Percentiles rank a stretch among this genome's conserved stretches.
Conservation (phyloP, 2,329 filamentous ascomycete genomes). For the Fusarium sororula region DNA sequence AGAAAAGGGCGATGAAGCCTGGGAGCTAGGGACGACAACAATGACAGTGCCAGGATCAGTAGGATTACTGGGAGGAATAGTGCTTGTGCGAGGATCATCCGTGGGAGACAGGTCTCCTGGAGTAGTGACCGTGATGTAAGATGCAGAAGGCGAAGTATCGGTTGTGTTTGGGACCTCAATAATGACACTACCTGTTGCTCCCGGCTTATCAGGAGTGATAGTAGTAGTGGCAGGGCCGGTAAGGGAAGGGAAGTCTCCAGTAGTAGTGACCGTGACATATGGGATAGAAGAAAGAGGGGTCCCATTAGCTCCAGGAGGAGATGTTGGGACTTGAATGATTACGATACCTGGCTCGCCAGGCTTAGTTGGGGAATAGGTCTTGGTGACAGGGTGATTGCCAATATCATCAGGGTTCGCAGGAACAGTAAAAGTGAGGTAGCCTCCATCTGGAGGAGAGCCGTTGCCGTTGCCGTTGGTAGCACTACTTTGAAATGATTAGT, state of each 20-base stretch:
- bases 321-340: neutral
- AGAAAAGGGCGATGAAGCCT: neutral
- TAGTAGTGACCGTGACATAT: neutral
- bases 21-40: neutral
- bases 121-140: neutral
- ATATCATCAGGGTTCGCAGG: neutral
- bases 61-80: neutral
- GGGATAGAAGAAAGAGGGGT: neutral
- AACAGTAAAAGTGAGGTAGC: neutral
- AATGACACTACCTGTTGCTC: neutral
- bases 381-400: neutral
- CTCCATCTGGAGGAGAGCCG: neutral
- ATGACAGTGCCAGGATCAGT: neutral
- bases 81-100: neutral
- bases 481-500: neutral
- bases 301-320: neutral
- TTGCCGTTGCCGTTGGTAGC: neutral
- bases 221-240: neutral
- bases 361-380: neutral
- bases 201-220: neutral
- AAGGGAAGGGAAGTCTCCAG: neutral
- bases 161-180: neutral
- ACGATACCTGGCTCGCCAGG: accelerated
- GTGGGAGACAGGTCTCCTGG: neutral
- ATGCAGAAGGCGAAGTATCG: accelerated